Evolutionary conservation across 2,329 filamentous ascomycete genomes (phyloP).

Genomic region (Aspergillus tamarii): DNA sequence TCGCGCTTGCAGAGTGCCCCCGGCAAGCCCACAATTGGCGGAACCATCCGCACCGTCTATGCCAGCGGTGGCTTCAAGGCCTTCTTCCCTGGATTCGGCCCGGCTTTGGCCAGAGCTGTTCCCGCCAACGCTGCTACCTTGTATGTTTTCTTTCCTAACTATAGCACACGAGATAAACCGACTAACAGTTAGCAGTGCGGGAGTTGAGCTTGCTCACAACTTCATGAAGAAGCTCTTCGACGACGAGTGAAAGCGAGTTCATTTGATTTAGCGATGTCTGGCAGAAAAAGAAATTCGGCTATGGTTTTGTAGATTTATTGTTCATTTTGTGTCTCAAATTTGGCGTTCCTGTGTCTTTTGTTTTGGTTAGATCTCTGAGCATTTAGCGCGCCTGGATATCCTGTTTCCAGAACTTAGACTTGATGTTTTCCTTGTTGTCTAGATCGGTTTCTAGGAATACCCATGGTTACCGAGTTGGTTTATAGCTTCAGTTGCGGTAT

Average conservation of each 20-base stretch:
- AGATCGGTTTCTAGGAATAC: slow-evolving; percentile 12
- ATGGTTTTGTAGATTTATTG: slow-evolving; percentile 9
- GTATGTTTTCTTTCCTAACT: slow-evolving; percentile 33
- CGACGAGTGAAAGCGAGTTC: not conserved
- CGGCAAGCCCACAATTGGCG: slow-evolving; percentile 77
- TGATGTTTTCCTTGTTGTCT: slow-evolving; percentile 16
- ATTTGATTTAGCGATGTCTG: not conserved
- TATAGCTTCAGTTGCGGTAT: not conserved
- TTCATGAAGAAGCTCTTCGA: slow-evolving; percentile 52
- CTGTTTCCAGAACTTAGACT: slow-evolving; percentile 16
- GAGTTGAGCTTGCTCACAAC: slow-evolving; percentile 55
- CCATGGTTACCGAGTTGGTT: not conserved
- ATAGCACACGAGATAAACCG: slow-evolving; percentile 9
- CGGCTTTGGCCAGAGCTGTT: slow-evolving; percentile 87
- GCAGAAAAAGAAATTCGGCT: not conserved
- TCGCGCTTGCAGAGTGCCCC: slow-evolving; percentile 88
- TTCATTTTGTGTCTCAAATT: slow-evolving; percentile 1
- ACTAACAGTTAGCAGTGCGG: slow-evolving; percentile 36
- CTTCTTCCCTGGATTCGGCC: slow-evolving; percentile 96
- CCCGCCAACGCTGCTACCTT: slow-evolving; percentile 98
- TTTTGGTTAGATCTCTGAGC: slow-evolving; percentile 11
- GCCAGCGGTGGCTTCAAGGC: slow-evolving; percentile 79
- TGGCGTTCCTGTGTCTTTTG: slow-evolving; percentile 3
- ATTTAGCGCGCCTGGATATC: slow-evolving; percentile 19
- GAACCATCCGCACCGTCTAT: slow-evolving; percentile 82